A percentile compares a stretch with the other conserved stretches of the same genome.
phyloP scores from a whole-genome alignment of 768 basidiomycete species.

The Chalciporus piperatus region DNA sequence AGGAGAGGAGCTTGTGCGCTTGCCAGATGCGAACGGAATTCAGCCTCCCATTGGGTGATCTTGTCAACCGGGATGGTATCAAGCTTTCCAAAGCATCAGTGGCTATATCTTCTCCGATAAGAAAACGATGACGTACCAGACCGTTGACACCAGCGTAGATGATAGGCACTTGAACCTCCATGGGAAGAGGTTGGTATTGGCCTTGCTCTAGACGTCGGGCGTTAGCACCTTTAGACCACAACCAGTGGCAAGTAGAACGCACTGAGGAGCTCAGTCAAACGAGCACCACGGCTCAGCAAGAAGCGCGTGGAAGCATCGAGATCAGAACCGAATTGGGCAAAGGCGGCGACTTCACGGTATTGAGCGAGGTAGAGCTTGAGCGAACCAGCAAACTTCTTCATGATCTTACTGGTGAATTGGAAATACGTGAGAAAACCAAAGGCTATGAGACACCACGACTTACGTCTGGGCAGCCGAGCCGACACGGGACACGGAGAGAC shows the following conservation, averaged over 20 bases:
- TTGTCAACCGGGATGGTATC: constrained; percentile 94
- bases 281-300: constrained; percentile 96
- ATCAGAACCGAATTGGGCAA: constrained; percentile 99
- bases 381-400: constrained; percentile 99
- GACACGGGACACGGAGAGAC: constrained; percentile 99
- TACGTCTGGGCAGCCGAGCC: constrained; percentile 99
- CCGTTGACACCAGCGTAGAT: constrained; percentile 99
- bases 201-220: constrained; percentile 70
- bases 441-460: constrained; percentile 27
- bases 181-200: constrained; percentile 93
- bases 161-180: constrained; percentile 97
- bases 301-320: constrained; percentile 99
- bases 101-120: not conserved
- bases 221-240: too few species aligned
- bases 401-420: constrained; percentile 72
- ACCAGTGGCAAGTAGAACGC: constrained; percentile 22
- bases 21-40: constrained; percentile 86
- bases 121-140: constrained; percentile 56
- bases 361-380: constrained; percentile 99
- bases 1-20: constrained; percentile 74
- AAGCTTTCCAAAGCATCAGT: constrained; percentile 47
- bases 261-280: constrained; percentile 96
- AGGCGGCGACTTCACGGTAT: constrained; percentile 99
- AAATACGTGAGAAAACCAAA: not conserved
- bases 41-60: constrained; percentile 90